Evolutionary conservation across 2,329 filamentous ascomycete genomes (phyloP).

Genomic region (Ustulina deusta): DNA sequence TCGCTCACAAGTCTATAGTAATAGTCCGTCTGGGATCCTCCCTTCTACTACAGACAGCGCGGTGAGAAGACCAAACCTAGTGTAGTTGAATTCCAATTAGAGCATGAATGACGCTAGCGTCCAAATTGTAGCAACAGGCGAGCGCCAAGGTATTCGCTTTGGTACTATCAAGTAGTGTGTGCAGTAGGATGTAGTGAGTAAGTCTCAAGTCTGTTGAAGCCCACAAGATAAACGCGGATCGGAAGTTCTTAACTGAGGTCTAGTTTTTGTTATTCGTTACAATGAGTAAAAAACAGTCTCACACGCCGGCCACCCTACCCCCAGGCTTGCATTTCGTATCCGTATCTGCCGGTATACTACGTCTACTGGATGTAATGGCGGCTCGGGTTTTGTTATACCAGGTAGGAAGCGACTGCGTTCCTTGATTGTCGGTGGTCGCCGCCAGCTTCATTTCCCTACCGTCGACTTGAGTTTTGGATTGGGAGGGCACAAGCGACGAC

Average conservation of each 20-base stretch:
- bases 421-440: constrained; percentile 21
- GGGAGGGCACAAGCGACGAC: neutral
- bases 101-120: constrained; percentile 19
- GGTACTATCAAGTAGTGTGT: neutral
- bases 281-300: constrained; percentile 1
- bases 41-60: constrained; percentile 14
- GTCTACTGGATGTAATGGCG: constrained; percentile 8
- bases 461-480: constrained; percentile 16
- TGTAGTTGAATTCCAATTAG: constrained; percentile 8
- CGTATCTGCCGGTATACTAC: neutral
- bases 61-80: constrained; percentile 28
- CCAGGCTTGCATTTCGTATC: constrained; percentile 31
- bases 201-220: neutral
- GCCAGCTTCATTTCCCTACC: constrained; percentile 22
- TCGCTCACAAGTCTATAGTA: neutral
- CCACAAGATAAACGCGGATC: neutral
- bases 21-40: constrained; percentile 11
- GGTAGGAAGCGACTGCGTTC: constrained; percentile 4
- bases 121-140: neutral
- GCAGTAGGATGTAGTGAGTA: constrained; percentile 1
- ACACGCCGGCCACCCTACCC: constrained; percentile 3
- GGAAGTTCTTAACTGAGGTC: constrained; percentile 10
- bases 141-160: constrained; percentile 1
- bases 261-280: constrained; percentile 6
- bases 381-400: constrained; percentile 6